phyloP scores from a whole-genome alignment of 2,329 filamentous ascomycete species.

The Corynespora cassiicola region DNA sequence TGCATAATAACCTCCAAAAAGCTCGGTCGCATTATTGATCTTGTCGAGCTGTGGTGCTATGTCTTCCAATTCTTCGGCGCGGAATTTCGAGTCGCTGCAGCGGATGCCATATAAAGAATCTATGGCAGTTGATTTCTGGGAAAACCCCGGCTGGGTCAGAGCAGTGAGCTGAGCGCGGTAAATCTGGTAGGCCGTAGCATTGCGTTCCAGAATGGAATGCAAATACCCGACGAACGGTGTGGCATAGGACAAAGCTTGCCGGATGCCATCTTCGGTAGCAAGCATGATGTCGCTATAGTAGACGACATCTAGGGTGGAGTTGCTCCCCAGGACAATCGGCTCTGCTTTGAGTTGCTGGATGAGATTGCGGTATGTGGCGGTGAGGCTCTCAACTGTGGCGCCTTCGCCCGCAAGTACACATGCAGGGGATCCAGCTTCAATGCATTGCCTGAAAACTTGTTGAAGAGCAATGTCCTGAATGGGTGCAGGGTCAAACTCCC shows the following conservation, averaged over 20 bases:
- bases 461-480: no score
- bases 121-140: no score
- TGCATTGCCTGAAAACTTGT: no score
- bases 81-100: slow-evolving; percentile 4
- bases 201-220: slow-evolving; percentile 4
- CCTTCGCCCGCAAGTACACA: no score
- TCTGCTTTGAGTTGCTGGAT: slow-evolving; percentile 2
- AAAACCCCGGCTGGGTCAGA: background rate
- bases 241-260: background rate
- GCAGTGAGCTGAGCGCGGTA: background rate
- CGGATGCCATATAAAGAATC: no score
- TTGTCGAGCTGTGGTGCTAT: slow-evolving; percentile 1
- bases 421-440: no score
- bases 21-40: slow-evolving; percentile 1
- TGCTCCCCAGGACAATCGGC: slow-evolving; percentile 6
- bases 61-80: slow-evolving; percentile 4
- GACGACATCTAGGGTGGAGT: slow-evolving; percentile 3
- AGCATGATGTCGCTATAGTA: background rate
- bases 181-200: background rate
- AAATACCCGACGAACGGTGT: slow-evolving; percentile 5
- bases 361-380: slow-evolving; percentile 1
- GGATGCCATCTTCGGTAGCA: background rate
- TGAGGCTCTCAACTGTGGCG: slow-evolving; percentile 3
- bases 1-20: slow-evolving; percentile 4
- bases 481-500: no score